Conservation (phyloP, 495 filamentous ascomycete genomes). For the Penicillium waksmanii region DNA sequence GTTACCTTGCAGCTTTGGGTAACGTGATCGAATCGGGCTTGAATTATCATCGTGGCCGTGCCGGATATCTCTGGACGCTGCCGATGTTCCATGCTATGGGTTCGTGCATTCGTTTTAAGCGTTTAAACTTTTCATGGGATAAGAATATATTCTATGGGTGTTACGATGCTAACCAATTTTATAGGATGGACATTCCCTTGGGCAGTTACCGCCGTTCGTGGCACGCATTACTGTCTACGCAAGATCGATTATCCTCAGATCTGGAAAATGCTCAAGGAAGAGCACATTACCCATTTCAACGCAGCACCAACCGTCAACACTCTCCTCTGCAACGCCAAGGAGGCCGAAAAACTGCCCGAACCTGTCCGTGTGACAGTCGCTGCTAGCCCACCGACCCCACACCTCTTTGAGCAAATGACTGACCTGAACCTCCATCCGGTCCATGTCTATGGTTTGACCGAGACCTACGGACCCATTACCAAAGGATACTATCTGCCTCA, state of each 20-base stretch:
- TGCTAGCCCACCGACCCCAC: conserved; percentile 83
- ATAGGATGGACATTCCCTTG: conserved; percentile 79
- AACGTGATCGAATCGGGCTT: conserved; percentile 90
- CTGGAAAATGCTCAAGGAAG: conserved; percentile 82
- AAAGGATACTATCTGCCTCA: conserved; percentile 84
- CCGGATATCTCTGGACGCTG: conserved; percentile 87
- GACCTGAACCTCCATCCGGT: conserved; percentile 85
- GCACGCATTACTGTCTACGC: conserved; percentile 91
- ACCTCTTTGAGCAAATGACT: conserved; percentile 92
- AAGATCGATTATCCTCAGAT: conserved; percentile 95
- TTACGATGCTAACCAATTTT: conserved; percentile 2
- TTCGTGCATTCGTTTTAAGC: conserved; percentile 19
- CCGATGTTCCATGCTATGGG: conserved; percentile 97
- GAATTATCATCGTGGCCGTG: conserved; percentile 67
- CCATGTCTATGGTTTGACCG: conserved; percentile 93
- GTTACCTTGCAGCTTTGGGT: conserved; percentile 80
- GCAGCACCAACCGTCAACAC: conserved; percentile 98
- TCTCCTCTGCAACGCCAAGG: conserved; percentile 74
- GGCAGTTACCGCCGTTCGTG: conserved; percentile 88
- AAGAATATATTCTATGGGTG: background rate
- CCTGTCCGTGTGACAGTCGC: conserved; percentile 90
- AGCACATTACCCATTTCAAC: conserved; percentile 90
- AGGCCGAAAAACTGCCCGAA: conserved; percentile 68
- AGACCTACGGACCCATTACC: conserved; percentile 96
- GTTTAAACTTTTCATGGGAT: too few species aligned